Evolutionary conservation across 176 grass and related monocot species (phyloP), one percentile per base, ranked within the genome.

Genomic region (Chloris gayana): DNA sequence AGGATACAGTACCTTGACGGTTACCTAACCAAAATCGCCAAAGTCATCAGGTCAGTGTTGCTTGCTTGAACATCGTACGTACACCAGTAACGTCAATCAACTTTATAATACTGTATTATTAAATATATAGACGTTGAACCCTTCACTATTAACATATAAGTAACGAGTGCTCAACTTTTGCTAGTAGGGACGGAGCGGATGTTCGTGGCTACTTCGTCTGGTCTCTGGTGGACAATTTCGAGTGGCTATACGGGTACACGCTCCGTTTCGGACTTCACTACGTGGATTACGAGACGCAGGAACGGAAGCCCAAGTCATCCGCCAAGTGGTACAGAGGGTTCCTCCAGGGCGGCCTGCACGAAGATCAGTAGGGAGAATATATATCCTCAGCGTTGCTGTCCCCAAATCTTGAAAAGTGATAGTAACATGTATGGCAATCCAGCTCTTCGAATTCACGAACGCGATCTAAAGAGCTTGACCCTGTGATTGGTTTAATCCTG

Each of bases 121-220:
- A n/a, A n/a, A n/a, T n/a, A n/a, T n/a, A n/a, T n/a, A n/a, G n/a
- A n/a, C n/a, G n/a, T n/a, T n/a, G n/a, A n/a, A n/a, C n/a, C n/a
- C n/a, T n/a, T n/a, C n/a, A 67, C 17, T 3, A 9, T 44, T 44
- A 44, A 44, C 41, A 44, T 44, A 10, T 1, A 18, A 7, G 7
- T 64, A 25, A 24, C 53, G 42, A 53, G 6, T 6, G 0, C 3
- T 9, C 17, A 38, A 9, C 7, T 18, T 67, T 18, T 67, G 49
- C 12, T 53, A 94, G 92, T 53, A 94, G 92, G 60, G 31, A 85
- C n/a, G 92, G 92, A 44, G 89, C 89, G 22, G 89, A 94, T 77
- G 89, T 94, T 18, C 90, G 89, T 61, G 92, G 89, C 42, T 91
- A 94, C 73, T 94, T 94, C 68, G 25, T 76, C 56, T 94, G 92